Evolutionary conservation across 1,284 basidiomycete species (phyloP).

Genomic region (Leccinum ponderosum): DNA sequence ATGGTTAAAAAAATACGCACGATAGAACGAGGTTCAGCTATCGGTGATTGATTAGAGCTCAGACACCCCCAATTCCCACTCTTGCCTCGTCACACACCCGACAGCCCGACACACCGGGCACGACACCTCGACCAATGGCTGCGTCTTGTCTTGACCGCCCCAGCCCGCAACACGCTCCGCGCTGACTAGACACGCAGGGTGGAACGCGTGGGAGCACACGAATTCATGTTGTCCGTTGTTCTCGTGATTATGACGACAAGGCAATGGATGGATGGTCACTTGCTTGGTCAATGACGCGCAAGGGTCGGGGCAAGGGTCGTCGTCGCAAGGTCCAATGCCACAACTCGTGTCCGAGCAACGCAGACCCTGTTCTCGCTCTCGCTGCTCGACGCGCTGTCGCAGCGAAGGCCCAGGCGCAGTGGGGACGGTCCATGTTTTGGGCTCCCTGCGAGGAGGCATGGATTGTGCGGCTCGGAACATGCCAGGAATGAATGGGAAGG

Average conservation of each 20-base stretch:
- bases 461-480: conserved; percentile 31
- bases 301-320: conserved; percentile 54
- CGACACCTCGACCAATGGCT: conserved; percentile 53
- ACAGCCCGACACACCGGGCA: conserved; percentile 67
- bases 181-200: conserved; percentile 70
- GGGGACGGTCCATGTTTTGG: conserved; percentile 49
- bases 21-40: neutral
- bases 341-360: conserved; percentile 71
- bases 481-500: conserved; percentile 19
- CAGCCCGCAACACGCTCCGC: conserved; percentile 66
- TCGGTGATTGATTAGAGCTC: conserved; percentile 20
- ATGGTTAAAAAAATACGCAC: conserved; percentile 5
- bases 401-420: conserved; percentile 60
- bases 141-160: conserved; percentile 48
- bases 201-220: conserved; percentile 66
- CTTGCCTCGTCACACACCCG: conserved; percentile 54
- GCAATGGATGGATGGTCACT: conserved; percentile 42
- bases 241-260: neutral
- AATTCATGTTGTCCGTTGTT: conserved; percentile 12
- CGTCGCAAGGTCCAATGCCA: conserved; percentile 72
- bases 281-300: conserved; percentile 41
- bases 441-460: conserved; percentile 34
- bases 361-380: conserved; percentile 66
- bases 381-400: conserved; percentile 66
- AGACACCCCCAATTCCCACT: conserved; percentile 58